phyloP scores from a whole-genome alignment of 805 yeast species.

The Saccharomycopsis microspora region DNA sequence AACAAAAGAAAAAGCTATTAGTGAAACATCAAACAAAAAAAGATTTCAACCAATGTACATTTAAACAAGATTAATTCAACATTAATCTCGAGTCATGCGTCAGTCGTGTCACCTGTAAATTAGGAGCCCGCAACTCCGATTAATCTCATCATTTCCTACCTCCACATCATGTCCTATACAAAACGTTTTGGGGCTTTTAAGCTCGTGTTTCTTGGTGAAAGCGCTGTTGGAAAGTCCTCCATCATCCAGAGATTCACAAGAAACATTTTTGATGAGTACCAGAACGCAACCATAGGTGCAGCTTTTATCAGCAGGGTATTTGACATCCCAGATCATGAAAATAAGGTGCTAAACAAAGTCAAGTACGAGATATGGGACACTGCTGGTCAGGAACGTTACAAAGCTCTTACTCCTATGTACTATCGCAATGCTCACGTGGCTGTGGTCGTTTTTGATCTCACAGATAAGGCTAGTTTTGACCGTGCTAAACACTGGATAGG shows the following conservation, averaged over 20 bases:
- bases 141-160: too few species aligned
- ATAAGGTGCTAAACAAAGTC: conserved; percentile 21
- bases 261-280: conserved; percentile 60
- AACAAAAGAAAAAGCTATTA: too few species aligned
- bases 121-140: neutral
- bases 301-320: conserved; percentile 85
- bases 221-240: conserved; percentile 41
- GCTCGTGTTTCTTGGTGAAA: conserved; percentile 36
- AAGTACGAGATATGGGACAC: conserved; percentile 85
- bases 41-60: neutral
- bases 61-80: neutral
- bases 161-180: conserved; percentile 6
- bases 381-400: conserved; percentile 89
- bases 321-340: conserved; percentile 20
- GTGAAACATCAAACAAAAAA: neutral
- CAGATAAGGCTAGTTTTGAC: conserved; percentile 56
- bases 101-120: too few species aligned
- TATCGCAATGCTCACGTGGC: conserved; percentile 78
- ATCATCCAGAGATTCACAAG: conserved; percentile 32
- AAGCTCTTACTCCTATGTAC: conserved; percentile 74
- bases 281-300: conserved; percentile 97
- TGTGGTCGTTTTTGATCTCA: conserved; percentile 76
- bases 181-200: conserved; percentile 20
- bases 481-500: conserved; percentile 87
- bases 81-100: neutral